Evolutionary conservation across 208 protist species (phyloP).

Genomic region (Leishmania guyanensis): DNA sequence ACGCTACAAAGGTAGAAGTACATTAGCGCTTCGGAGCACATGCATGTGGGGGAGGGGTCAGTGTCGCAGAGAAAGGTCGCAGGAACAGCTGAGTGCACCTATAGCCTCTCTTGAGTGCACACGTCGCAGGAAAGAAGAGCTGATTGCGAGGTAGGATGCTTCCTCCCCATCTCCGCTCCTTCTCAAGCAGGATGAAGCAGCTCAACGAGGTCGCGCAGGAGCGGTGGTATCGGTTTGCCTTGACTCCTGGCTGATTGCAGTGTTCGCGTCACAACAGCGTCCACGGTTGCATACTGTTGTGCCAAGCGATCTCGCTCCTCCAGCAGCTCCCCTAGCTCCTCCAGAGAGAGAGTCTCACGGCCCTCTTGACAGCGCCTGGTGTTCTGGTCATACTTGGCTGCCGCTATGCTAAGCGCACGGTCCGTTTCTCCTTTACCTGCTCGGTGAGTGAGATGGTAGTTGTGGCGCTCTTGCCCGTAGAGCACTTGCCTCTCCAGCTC

Average conservation of each 20-base stretch:
- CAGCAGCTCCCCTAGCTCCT: slow-evolving; percentile 59
- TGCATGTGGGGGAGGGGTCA: not conserved
- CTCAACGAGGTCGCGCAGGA: slow-evolving; percentile 27
- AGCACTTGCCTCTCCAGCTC: slow-evolving; percentile 48
- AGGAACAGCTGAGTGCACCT: not conserved
- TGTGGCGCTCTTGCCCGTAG: slow-evolving; percentile 42
- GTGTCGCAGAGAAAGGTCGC: not conserved
- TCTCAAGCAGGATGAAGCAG: slow-evolving; percentile 28
- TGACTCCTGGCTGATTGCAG: not conserved
- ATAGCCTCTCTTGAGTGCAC: not conserved
- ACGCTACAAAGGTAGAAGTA: slow-evolving; percentile 1
- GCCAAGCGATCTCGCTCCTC: slow-evolving; percentile 68
- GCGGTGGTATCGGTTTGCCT: slow-evolving; percentile 13
- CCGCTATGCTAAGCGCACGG: not conserved
- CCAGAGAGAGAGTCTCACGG: slow-evolving; percentile 45
- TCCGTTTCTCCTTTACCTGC: not conserved
- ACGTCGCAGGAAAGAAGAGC: not conserved
- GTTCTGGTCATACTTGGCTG: not conserved
- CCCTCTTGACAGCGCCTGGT: slow-evolving; percentile 1
- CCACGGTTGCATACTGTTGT: slow-evolving; percentile 40
- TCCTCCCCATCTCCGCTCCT: not conserved
- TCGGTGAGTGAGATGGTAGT: slow-evolving; percentile 36
- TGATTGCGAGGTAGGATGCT: not conserved
- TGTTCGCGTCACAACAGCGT: slow-evolving; percentile 29
- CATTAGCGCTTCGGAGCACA: not conserved